These are phyloP conservation scores for Globisporangium carolinianum DNA, from an alignment of 352 stramenopile genomes.

Conservation along the genomic window DNA sequence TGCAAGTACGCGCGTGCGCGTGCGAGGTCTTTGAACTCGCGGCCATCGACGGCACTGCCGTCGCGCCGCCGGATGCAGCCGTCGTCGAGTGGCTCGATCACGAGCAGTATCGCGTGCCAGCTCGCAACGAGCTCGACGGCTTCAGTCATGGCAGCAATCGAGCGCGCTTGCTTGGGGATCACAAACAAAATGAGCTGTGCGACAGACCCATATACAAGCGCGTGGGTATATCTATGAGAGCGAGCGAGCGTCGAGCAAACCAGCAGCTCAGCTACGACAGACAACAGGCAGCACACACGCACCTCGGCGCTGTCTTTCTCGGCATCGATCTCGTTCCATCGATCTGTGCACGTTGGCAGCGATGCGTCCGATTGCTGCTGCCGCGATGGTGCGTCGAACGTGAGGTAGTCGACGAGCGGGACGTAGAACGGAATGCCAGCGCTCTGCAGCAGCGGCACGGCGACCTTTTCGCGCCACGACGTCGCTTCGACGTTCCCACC, in stretches of 20 bases:
- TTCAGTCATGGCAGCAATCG: constrained; percentile 81
- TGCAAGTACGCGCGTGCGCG: constrained; percentile 71
- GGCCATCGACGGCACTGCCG: constrained; percentile 31
- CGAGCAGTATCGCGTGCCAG: constrained; percentile 61
- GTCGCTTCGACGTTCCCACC: constrained; percentile 68
- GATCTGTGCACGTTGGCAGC: constrained; percentile 14
- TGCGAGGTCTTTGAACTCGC: constrained; percentile 79
- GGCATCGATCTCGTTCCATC: constrained; percentile 50
- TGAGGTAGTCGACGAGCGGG: constrained; percentile 63
- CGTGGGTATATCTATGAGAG: background rate
- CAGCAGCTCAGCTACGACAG: too few species aligned
- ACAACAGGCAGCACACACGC: background rate
- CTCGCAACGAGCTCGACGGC: constrained; percentile 71
- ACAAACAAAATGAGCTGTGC: constrained; percentile 70
- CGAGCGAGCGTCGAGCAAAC: background rate
- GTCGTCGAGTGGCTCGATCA: constrained; percentile 67
- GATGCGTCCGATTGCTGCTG: background rate
- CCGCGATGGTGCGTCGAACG: constrained; percentile 38
- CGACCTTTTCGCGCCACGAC: constrained; percentile 68
- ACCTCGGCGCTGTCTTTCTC: constrained; percentile 64
- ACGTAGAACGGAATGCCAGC: constrained; percentile 72
- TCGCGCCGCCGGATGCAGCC: constrained; percentile 46
- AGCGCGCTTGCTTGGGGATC: constrained; percentile 62
- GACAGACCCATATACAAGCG: too few species aligned
- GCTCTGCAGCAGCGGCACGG: constrained; percentile 64